Evolutionary conservation across 371 early-diverging fungal genomes (phyloP), one percentile per base, ranked within the genome.

Genomic region (Syncephalastrum monosporum): DNA sequence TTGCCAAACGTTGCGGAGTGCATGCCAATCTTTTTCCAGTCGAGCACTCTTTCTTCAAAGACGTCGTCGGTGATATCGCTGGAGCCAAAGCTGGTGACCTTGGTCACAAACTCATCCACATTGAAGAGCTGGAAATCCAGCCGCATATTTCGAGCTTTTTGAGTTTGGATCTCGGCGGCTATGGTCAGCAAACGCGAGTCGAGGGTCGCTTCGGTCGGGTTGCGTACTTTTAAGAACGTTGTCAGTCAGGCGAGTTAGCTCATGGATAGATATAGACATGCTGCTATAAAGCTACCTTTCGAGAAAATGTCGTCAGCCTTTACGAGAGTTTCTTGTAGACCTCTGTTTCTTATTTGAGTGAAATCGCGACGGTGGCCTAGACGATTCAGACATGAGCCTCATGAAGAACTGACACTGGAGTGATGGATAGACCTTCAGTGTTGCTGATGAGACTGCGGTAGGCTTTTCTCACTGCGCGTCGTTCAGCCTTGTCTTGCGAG

Each of bases 171-270:
- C 55, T 90, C 91, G 1, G 94, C 88, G 0, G 91, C 81, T 23
- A 85, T 52, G 6, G 87, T 77, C 17, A 95, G 72, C 2, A 94
- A 67, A 25, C 81, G 76, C 8, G 94, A 87, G 78, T 96, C 97
- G 45, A 95, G 77, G 1, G 90, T 82, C 16, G 95, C 97, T 77
- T 96, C 97, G n/a, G 89, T 84, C 0, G 93, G 83, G 50, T 82
- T 83, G 23, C 67, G 72, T 10, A 91, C 92, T 47, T 29, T 13
- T 17, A 0, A 33, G 5, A 10, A 33, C 0, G 38, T 10, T 33
- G 38, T 33, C 38, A 33, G 38, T 33, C 43, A 41, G 12, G 14
- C 2, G 7, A 24, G 42, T 29, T 14, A 33, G 10, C 7, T 27
- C 27, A 7, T 27, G 7, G 27, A 27, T 27, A 27, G 27, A 2